Percentiles rank a stretch among this genome's conserved stretches.
Evolutionary conservation across 139 green algal genomes (phyloP).

Genomic region (Eudorina sp.): DNA sequence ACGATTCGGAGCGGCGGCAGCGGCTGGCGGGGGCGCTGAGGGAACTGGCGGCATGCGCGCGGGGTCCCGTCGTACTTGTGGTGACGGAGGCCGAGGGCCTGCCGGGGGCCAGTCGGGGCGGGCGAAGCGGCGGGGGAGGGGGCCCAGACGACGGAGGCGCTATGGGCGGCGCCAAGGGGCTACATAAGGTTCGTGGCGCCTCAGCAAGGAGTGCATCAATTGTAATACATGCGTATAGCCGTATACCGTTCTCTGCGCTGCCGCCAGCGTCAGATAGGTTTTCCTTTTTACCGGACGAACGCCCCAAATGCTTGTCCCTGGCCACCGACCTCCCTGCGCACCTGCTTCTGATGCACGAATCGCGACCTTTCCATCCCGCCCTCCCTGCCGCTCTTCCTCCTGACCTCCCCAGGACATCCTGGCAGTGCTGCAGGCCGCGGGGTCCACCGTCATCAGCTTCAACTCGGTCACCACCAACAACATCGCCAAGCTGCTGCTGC

Average conservation of each 20-base stretch:
- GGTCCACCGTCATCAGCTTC: conserved; percentile 71
- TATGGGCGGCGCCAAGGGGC: conserved; percentile 53
- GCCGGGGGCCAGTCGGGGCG: conserved; percentile 17
- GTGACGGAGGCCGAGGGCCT: conserved; percentile 63
- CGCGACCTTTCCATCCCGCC: no score
- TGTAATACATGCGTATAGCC: no score
- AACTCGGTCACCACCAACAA: conserved; percentile 73
- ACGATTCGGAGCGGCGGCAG: conserved; percentile 58
- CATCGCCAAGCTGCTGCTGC: conserved; percentile 62
- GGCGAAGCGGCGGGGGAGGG: conserved; percentile 43
- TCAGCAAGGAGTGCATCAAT: no score
- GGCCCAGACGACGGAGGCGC: conserved; percentile 22
- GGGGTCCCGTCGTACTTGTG: conserved; percentile 74
- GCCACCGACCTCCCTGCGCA: no score
- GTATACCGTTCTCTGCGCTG: no score
- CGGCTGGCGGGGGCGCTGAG: conserved; percentile 65
- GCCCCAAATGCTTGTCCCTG: no score
- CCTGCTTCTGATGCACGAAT: no score
- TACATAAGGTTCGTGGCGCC: conserved; percentile 81
- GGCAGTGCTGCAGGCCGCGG: conserved; percentile 59
- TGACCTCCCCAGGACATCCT: conserved; percentile 69
- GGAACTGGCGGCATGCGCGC: conserved; percentile 57
- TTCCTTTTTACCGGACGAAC: no score
- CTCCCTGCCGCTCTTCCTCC: background rate
- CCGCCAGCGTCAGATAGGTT: no score